Evolutionary conservation across 148 eudicot genomes (phyloP).

Genomic region (Vaccinium macrocarpon): DNA sequence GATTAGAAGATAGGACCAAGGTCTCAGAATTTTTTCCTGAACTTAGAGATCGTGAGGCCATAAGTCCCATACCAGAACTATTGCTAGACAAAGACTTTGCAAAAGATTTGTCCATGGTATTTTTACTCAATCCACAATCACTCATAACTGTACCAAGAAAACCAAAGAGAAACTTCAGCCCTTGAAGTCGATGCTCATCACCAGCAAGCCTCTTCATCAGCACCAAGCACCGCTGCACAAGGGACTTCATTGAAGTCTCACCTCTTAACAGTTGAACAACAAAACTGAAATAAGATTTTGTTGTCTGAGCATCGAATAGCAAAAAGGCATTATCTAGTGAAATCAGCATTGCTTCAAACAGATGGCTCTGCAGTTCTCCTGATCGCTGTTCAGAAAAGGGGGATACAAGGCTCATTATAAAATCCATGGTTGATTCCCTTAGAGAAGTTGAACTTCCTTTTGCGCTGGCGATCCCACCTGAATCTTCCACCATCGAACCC

Average conservation of each 20-base stretch:
- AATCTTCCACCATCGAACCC: constrained; percentile 50
- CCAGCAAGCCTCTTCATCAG: constrained; percentile 79
- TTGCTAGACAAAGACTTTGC: constrained; percentile 51
- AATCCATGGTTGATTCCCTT: constrained; percentile 83
- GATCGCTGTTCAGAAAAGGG: constrained; percentile 44
- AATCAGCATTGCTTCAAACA: constrained; percentile 65
- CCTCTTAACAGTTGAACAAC: constrained; percentile 74
- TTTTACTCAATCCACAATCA: constrained; percentile 64
- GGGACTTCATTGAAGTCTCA: constrained; percentile 60
- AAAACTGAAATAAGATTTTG: constrained; percentile 70
- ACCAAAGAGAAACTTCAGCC: constrained; percentile 71
- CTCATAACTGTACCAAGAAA: constrained; percentile 54
- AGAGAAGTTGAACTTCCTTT: constrained; percentile 64
- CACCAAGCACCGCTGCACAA: constrained; percentile 56
- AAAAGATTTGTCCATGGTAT: constrained; percentile 38
- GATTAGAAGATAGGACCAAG: constrained; percentile 65
- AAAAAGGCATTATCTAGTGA: constrained; percentile 72
- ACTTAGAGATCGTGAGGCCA: constrained; percentile 50
- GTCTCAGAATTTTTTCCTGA: constrained; percentile 68
- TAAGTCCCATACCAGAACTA: constrained; percentile 39
- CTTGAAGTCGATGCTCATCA: constrained; percentile 80
- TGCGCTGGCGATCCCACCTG: constrained; percentile 36
- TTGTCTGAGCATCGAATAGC: constrained; percentile 60
- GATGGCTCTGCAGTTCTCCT: constrained; percentile 60
- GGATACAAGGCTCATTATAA: constrained; percentile 59